Percentiles rank a stretch among this genome's conserved stretches.
Conservation (phyloP, 805 yeast genomes). For the Kregervanrija delftensis region DNA sequence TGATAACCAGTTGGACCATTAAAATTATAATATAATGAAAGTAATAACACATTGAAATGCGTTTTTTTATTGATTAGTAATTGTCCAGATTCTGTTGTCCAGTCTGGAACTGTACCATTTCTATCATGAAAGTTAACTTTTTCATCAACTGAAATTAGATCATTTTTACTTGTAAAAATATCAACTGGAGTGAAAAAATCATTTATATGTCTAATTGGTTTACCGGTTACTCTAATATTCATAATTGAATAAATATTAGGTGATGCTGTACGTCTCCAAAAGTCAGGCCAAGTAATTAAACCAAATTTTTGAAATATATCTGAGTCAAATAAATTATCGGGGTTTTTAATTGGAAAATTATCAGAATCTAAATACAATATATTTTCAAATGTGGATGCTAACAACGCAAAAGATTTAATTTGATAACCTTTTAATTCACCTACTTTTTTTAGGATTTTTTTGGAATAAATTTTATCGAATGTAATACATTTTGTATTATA, state of each 20-base stretch:
- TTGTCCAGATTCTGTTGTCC: slow-evolving; percentile 65
- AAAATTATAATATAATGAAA: slow-evolving; percentile 59
- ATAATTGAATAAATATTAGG: slow-evolving; percentile 44
- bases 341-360: slow-evolving; percentile 36
- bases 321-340: slow-evolving; percentile 28
- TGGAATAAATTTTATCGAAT: slow-evolving; percentile 31
- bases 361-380: slow-evolving; percentile 42
- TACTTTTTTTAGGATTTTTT: slow-evolving; percentile 11
- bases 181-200: slow-evolving; percentile 20
- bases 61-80: slow-evolving; percentile 47
- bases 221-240: slow-evolving; percentile 24
- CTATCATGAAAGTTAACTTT: slow-evolving; percentile 49
- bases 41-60: slow-evolving; percentile 50
- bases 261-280: slow-evolving; percentile 64
- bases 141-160: slow-evolving; percentile 16
- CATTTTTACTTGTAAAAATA: slow-evolving; percentile 26
- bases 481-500: slow-evolving; percentile 37
- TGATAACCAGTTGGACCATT: slow-evolving; percentile 56
- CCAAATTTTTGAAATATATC: slow-evolving; percentile 44
- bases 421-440: slow-evolving; percentile 30
- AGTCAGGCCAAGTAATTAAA: slow-evolving; percentile 69
- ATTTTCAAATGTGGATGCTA: slow-evolving; percentile 40
- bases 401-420: slow-evolving; percentile 35
- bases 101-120: slow-evolving; percentile 57
- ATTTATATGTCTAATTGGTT: slow-evolving; percentile 17